Evolutionary conservation across 2,329 filamentous ascomycete species (phyloP), one percentile per base, ranked within the genome.

Genomic region (Bertia moriformis): DNA sequence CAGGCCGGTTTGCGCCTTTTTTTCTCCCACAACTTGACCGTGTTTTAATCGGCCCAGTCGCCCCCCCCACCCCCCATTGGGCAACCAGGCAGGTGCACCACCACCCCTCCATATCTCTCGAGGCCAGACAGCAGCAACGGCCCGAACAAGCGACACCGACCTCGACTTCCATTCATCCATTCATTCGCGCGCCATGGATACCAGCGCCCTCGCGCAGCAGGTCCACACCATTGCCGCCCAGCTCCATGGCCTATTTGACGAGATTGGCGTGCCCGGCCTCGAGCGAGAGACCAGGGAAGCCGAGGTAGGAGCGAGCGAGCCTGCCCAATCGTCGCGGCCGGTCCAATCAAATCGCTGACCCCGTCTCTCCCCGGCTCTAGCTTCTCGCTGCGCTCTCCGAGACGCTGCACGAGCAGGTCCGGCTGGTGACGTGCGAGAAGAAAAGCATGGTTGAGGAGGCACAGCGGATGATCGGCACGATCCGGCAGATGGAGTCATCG

Each of bases 231-330:
- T 94, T 55, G 87, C 96, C 56, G 77, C 76, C 59, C 87, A 95
- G 62, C 73, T 98, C 43, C 89, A 96, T 62, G 83, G 83, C 47
- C 73, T 96, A 42, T 98, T 95, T 53, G 91, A 98, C 58, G 89
- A 98, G 57, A 98, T 98, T 53, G 91, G 91, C 42, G 83, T 98
- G 14, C 76, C 89, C 19, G 77, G 67, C 52, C 86, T 94, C 76
- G 91, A 96, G 59, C 83, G 91, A 53, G 87, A 96, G 55, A 71
- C 75, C 38, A 73, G 91, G 51, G 89, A 96, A 57, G 74, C 84
- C 55, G 86, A 95, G 77, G 88, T 93, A 65, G 13, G 17, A n/a
- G n/a, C n/a, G n/a, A n/a, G n/a, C n/a, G n/a, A n/a, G n/a, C n/a
- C n/a, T n/a, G n/a, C n/a, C n/a, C n/a, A n/a, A n/a, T n/a, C n/a